Evolutionary conservation across 2,329 filamentous ascomycete genomes (phyloP), one percentile per base, ranked within the genome.

Genomic region (Apiospora rasikravindrae): DNA sequence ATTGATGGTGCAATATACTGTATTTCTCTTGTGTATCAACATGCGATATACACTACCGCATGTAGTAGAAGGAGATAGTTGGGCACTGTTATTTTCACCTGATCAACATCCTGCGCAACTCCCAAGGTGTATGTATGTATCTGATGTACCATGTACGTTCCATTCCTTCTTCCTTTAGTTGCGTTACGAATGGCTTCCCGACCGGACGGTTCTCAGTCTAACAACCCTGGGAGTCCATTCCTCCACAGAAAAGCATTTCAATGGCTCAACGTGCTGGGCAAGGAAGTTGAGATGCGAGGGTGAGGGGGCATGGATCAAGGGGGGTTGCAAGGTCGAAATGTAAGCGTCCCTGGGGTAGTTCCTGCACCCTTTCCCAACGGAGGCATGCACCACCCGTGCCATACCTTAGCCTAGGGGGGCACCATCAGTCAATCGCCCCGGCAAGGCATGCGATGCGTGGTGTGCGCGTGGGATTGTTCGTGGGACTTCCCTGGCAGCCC

Each of bases 241-340:
- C 57, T 64, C 57, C 33, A 40, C 57, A 64, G 33, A 64, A 37
- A 64, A 19, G 57, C 57, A 64, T n/a, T 40, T 64, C 29, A 37
- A 64, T 64, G 57, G 57, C 57, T 64, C 33, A 64, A 64, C 57
- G 57, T 64, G 57, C 57, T 64, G 29, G 10, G n/a, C 57, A 40
- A 64, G 57, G 33, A 40, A 64, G 53, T 33, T 22, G 53, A 37
- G 22, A 29, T 22, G 57, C 57, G 57, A 64, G 57, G 57, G 57
- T 64, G 57, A 64, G 57, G 26, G 19, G 53, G 57, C 57, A 64
- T 64, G 57, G 57, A 40, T 64, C 57, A 64, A 64, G 57, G 57
- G 53, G 57, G 57, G 57, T 64, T 64, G 33, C 57, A 64, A 64
- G 57, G 57, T 22, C 29, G 37, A 40, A 57, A 64, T 33, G 57